These are phyloP conservation scores for Termitomyces sp. DNA, from an alignment of 1,284 basidiomycete genomes.

Conservation along the genomic window DNA sequence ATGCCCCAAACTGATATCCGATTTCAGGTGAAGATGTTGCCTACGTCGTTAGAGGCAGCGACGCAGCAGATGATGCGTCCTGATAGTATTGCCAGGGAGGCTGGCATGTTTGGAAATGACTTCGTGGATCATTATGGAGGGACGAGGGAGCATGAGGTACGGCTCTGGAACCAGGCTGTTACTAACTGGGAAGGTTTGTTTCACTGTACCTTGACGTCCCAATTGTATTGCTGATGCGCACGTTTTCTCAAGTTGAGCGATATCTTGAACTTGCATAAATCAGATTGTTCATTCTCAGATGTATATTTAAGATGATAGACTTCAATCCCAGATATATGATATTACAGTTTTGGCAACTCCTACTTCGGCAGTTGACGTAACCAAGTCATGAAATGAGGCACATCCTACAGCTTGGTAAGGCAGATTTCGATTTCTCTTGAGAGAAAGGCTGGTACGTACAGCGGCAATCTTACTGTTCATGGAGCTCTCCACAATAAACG, in stretches of 20 bases:
- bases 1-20: slow-evolving; percentile 2
- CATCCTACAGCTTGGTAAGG: slow-evolving; percentile 43
- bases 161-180: slow-evolving; percentile 82
- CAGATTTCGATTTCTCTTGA: slow-evolving; percentile 8
- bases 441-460: slow-evolving; percentile 33
- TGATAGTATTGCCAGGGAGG: slow-evolving; percentile 77
- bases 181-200: slow-evolving; percentile 88
- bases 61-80: slow-evolving; percentile 75
- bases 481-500: slow-evolving; percentile 52
- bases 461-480: slow-evolving; percentile 59
- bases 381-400: slow-evolving; percentile 56
- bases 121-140: slow-evolving; percentile 94
- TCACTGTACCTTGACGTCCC: not conserved
- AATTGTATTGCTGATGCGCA: not conserved
- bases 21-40: slow-evolving; percentile 65
- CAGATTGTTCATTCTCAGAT: not conserved
- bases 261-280: slow-evolving; percentile 73
- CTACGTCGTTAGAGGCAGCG: slow-evolving; percentile 75
- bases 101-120: slow-evolving; percentile 71
- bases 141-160: slow-evolving; percentile 86
- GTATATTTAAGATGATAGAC: not conserved
- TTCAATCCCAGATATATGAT: not conserved
- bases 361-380: slow-evolving; percentile 26
- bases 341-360: not conserved
- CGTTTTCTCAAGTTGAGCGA: slow-evolving; percentile 59